Percentiles rank a stretch among this genome's conserved stretches.
These are phyloP conservation scores for Aspergillus terreus DNA, from an alignment of 2,329 filamentous ascomycete genomes.

Conservation along the genomic window DNA sequence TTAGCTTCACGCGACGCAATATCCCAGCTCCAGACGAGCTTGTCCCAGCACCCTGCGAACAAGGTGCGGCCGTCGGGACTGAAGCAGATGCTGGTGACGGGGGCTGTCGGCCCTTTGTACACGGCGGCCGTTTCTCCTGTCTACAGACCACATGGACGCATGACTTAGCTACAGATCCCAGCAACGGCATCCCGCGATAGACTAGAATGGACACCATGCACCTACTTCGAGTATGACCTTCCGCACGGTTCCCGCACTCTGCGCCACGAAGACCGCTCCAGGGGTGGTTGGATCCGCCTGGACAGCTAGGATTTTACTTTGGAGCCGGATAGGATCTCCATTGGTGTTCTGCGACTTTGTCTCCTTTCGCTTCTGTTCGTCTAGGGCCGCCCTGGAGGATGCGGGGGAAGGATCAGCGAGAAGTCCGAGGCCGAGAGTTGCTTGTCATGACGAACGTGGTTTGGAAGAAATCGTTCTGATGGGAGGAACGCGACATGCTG, in stretches of 20 bases:
- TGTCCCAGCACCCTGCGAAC: slow-evolving; percentile 94
- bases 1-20: slow-evolving; percentile 52
- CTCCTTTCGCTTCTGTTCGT: slow-evolving; percentile 59
- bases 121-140: slow-evolving; percentile 42
- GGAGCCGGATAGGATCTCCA: slow-evolving; percentile 74
- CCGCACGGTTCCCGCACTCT: slow-evolving; percentile 78
- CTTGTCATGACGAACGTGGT: slow-evolving; percentile 64
- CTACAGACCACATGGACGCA: slow-evolving; percentile 26
- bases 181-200: slow-evolving; percentile 4
- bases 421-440: neutral
- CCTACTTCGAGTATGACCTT: slow-evolving; percentile 72
- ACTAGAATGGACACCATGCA: slow-evolving; percentile 26
- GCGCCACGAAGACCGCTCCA: slow-evolving; percentile 70
- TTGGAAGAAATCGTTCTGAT: slow-evolving; percentile 85
- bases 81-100: slow-evolving; percentile 72
- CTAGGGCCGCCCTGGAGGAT: slow-evolving; percentile 43
- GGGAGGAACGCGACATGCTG: slow-evolving; percentile 63
- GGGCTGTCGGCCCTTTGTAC: slow-evolving; percentile 73
- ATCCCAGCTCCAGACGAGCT: slow-evolving; percentile 83
- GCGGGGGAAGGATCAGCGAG: slow-evolving; percentile 10
- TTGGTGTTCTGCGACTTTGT: slow-evolving; percentile 75
- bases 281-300: slow-evolving; percentile 62
- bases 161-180: slow-evolving; percentile 10
- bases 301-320: slow-evolving; percentile 81
- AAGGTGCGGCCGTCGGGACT: slow-evolving; percentile 56